phyloP scores from a whole-genome alignment of 1,139 yeast species.

The Arxiozyma bovina region DNA sequence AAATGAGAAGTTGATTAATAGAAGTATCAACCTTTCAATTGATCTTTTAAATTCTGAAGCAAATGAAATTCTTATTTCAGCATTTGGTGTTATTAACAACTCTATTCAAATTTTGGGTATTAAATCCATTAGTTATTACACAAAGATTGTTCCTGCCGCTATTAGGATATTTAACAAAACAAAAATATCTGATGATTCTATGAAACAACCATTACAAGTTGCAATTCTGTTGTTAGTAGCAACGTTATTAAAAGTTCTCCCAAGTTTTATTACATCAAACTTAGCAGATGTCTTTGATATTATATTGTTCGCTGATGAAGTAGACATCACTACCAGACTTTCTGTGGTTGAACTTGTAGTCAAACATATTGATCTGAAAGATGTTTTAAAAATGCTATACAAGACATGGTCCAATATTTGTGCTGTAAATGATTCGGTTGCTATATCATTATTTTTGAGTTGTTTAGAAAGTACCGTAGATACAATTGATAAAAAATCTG shows the following conservation, averaged over 20 bases:
- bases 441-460: constrained; percentile 64
- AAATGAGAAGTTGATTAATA: constrained; percentile 41
- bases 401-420: constrained; percentile 51
- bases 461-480: constrained; percentile 59
- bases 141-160: constrained; percentile 72
- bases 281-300: constrained; percentile 52
- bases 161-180: constrained; percentile 47
- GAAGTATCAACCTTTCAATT: constrained; percentile 45
- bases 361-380: constrained; percentile 58
- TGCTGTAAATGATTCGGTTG: constrained; percentile 34
- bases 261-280: constrained; percentile 72
- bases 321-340: constrained; percentile 52
- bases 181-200: constrained; percentile 27
- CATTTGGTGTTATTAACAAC: constrained; percentile 64
- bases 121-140: constrained; percentile 74
- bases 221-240: constrained; percentile 67
- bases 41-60: constrained; percentile 40
- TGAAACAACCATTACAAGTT: constrained; percentile 42
- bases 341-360: constrained; percentile 58
- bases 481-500: constrained; percentile 61
- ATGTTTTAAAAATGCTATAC: constrained; percentile 53
- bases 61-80: constrained; percentile 61
- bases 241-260: constrained; percentile 71
- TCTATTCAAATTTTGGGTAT: constrained; percentile 72
- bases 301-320: constrained; percentile 48